A percentile compares a stretch with the other conserved stretches of the same genome.
Evolutionary conservation across 1,139 yeast species (phyloP).

Genomic region (Yamadazyma membranifaciens): DNA sequence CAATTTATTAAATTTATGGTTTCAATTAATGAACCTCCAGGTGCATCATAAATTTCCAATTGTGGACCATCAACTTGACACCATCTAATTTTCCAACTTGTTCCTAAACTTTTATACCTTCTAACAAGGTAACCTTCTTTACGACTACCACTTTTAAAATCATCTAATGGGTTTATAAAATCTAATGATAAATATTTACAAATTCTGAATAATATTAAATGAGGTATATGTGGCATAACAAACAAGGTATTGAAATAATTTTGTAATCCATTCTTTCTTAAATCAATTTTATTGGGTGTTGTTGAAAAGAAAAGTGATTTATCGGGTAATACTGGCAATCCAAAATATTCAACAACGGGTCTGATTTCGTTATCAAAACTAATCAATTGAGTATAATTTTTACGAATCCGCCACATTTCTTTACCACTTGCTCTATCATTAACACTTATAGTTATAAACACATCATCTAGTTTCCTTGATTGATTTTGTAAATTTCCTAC

Average conservation of each 20-base stretch:
- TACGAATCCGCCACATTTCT: conserved; percentile 72
- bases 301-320: conserved; percentile 53
- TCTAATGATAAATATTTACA: conserved; percentile 71
- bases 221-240: conserved; percentile 62
- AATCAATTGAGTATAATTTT: conserved; percentile 53
- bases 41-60: conserved; percentile 59
- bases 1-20: conserved; percentile 52
- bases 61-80: conserved; percentile 68
- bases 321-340: conserved; percentile 65
- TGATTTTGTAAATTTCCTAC: conserved; percentile 16
- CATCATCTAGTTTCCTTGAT: conserved; percentile 49
- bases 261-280: conserved; percentile 53
- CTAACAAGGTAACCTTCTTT: conserved; percentile 73
- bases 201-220: conserved; percentile 48
- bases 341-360: conserved; percentile 53
- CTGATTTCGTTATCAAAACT: conserved; percentile 58
- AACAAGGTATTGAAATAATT: conserved; percentile 61
- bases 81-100: conserved; percentile 73
- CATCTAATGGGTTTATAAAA: conserved; percentile 63
- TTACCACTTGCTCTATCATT: conserved; percentile 57
- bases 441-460: conserved; percentile 59
- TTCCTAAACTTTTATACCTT: conserved; percentile 52
- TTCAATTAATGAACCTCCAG: conserved; percentile 60
- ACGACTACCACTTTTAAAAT: conserved; percentile 51
- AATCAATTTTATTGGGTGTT: conserved; percentile 66